These are phyloP conservation scores for Candida piceae DNA, from an alignment of 805 yeast species.

Conservation along the genomic window DNA sequence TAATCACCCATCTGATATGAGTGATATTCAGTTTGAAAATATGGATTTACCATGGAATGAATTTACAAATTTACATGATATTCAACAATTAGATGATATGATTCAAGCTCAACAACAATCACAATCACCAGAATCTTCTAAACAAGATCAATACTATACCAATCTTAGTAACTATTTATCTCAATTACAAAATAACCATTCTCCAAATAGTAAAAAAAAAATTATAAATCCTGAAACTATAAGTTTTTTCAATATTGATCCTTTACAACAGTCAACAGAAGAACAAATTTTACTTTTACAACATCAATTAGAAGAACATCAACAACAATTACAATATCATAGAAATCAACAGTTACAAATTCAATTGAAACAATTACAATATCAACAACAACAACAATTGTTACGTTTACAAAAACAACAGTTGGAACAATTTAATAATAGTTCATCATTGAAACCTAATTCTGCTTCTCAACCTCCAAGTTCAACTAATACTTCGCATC, in stretches of 20 bases:
- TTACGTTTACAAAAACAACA: conserved; percentile 1
- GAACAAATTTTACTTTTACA: neutral
- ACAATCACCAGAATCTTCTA: conserved; percentile 2
- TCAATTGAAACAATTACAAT: conserved; percentile 17
- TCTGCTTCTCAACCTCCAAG: conserved; percentile 6
- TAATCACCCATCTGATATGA: too few relatives aligned
- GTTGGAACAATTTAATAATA: conserved; percentile 1
- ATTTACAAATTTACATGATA: conserved; percentile 20
- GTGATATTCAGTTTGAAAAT: conserved; percentile 16
- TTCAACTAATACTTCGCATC: neutral
- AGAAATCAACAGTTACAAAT: conserved; percentile 14
- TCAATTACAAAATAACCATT: neutral
- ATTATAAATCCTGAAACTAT: neutral
- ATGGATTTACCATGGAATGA: conserved; percentile 23
- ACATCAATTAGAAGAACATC: conserved; percentile 3
- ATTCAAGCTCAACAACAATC: conserved; percentile 6
- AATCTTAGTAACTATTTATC: neutral
- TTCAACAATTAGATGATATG: conserved; percentile 18
- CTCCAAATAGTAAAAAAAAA: neutral
- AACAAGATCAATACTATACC: neutral
- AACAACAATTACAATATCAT: conserved; percentile 3
- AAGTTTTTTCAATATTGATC: neutral
- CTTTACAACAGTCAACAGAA: conserved; percentile 1
- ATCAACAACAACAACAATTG: conserved; percentile 3
- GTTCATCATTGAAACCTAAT: too few relatives aligned